Conservation (phyloP, 805 yeast genomes). For the Kregervanrija pseudodelftensis region DNA sequence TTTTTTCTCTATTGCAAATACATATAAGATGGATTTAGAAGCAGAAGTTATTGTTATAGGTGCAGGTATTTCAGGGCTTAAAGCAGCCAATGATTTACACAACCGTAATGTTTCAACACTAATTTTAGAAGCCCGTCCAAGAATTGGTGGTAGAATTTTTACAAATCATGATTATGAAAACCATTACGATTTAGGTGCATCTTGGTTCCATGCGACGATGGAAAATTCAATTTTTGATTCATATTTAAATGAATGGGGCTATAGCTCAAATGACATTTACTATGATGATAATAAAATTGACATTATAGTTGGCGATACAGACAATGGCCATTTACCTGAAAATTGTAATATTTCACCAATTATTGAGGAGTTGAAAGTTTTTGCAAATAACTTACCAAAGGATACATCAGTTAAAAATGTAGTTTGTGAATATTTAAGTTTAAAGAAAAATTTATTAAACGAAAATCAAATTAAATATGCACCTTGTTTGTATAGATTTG, state of each 20-base stretch:
- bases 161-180: constrained; percentile 20
- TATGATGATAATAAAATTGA: constrained; percentile 25
- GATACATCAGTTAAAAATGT: constrained; percentile 22
- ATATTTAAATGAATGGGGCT: constrained; percentile 14
- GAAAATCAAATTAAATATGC: constrained; percentile 23
- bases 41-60: constrained; percentile 37
- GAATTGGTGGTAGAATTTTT: constrained; percentile 39
- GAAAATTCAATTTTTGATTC: constrained; percentile 33
- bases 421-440: constrained; percentile 17
- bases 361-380: constrained; percentile 27
- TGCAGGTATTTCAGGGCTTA: constrained; percentile 46
- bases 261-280: constrained; percentile 16
- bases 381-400: constrained; percentile 26
- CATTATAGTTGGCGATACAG: constrained; percentile 3
- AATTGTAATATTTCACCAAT: constrained; percentile 26
- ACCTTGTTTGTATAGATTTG: constrained; percentile 21
- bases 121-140: constrained; percentile 39
- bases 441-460: constrained; percentile 14
- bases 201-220: constrained; percentile 47
- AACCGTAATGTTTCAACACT: constrained; percentile 29
- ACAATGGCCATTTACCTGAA: constrained; percentile 10
- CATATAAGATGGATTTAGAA: constrained; percentile 1
- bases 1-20: no score
- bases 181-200: constrained; percentile 43
- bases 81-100: constrained; percentile 36